Evolutionary conservation across 192 early-diverging fungal species (phyloP), one percentile per base, ranked within the genome.

Genomic region (Umbelopsis vinacea): DNA sequence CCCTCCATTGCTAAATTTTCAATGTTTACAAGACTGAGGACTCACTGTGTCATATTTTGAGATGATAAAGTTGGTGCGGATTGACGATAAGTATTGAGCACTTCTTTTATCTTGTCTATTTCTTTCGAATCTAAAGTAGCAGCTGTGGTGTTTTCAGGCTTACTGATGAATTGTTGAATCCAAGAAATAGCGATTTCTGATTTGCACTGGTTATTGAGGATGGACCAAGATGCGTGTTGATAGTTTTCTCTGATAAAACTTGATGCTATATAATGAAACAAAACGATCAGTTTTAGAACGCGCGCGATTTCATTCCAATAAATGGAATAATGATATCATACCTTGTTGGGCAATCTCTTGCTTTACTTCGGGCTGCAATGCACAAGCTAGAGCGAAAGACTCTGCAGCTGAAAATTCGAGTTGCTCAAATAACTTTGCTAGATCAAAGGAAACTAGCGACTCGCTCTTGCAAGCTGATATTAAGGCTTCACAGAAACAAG

Each of bases 401-500:
- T 79, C 81, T 15, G 78, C 40, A 3, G 77, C 73, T 46, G 81
- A 75, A 52, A 83, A 72, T 33, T 75, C 68, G 45, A 77, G 67
- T 35, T 76, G 57, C 24, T 77, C 74, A 46, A 81, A 67, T 43
- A 85, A 75, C 21, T 57, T 53, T 46, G 78, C 74, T 37, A 85
- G 71, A 48, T 83, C 82, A 72, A 85, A 77, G 33, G 75, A 72
- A 66, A 75, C 78, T 68, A 85, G 72, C 12, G 78, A 71, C n/a
- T 83, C 82, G 55, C 70, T 80, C 46, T 81, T 77, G 55, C 81
- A 78, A 8, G 80, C 76, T 5, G 79, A 81, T 50, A 76, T 82
- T 50, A 85, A 46, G 24, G 82, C 84, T 67, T 85, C 82, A 67
- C 79, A 76, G 67, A 85, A 82, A 55, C 74, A 71, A 21, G 71